Percentiles rank a stretch among this genome's conserved stretches.
Evolutionary conservation across 768 basidiomycete species (phyloP).

Genomic region (Asterophora parasitica): DNA sequence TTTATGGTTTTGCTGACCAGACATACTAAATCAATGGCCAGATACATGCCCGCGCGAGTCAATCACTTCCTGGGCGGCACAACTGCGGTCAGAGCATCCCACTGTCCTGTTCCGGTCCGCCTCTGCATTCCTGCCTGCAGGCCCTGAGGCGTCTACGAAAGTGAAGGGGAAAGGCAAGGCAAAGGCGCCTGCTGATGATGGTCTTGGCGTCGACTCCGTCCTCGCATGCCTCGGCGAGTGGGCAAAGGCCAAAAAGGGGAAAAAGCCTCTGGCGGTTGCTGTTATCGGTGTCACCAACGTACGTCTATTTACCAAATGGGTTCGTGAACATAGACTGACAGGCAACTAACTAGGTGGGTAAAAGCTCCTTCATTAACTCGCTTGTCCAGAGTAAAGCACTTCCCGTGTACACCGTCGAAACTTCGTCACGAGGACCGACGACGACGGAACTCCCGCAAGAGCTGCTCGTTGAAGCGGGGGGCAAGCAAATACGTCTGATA

Average conservation of each 20-base stretch:
- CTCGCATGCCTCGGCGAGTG: conserved; percentile 42
- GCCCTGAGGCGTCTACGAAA: conserved; percentile 20
- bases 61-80: conserved; percentile 59
- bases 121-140: conserved; percentile 54
- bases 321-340: conserved; percentile 1
- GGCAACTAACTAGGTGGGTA: conserved; percentile 57
- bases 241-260: conserved; percentile 42
- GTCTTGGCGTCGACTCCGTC: conserved; percentile 53
- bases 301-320: conserved; percentile 20
- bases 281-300: conserved; percentile 86
- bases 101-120: conserved; percentile 73
- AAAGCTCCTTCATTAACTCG: conserved; percentile 83
- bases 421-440: conserved; percentile 55
- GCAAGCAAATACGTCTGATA: conserved; percentile 57
- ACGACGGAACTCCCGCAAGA: conserved; percentile 71
- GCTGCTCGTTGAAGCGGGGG: conserved; percentile 43
- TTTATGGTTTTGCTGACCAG: conserved; percentile 1
- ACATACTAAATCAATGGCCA: conserved; percentile 25
- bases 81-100: conserved; percentile 55
- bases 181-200: conserved; percentile 45
- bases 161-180: conserved; percentile 44
- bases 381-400: conserved; percentile 48
- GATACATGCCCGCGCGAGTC: conserved; percentile 80
- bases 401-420: conserved; percentile 53
- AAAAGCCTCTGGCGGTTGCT: conserved; percentile 59